Evolutionary conservation across 2,329 filamentous ascomycete genomes (phyloP), one percentile per base, ranked within the genome.

Genomic region (Tolypocladium amazonense): DNA sequence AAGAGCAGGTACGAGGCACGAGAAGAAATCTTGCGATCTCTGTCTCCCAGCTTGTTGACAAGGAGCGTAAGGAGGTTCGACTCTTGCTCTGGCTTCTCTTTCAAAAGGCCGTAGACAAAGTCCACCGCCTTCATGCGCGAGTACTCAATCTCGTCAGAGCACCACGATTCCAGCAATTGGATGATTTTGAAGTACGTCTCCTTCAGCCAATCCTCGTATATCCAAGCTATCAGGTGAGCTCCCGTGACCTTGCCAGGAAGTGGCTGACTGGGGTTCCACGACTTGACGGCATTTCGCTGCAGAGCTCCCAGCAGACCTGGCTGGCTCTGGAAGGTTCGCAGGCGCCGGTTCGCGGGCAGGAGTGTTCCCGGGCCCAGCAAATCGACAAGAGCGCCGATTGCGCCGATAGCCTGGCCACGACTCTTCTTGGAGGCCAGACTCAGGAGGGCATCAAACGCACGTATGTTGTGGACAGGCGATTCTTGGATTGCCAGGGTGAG

Each of bases 31-130:
- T 97, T 99, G 71, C 92, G 92, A 65, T 96, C 91, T 53, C 89
- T 90, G 71, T 99, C 94, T 67, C 95, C 93, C 33, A 99, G 84
- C 75, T 99, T 99, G 79, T 97, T 97, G 66, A 99, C 91, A 60
- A 99, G 77, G 59, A 99, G 79, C 58, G 93, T 87, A 62, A 99
- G 79, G 63, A 99, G 77, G 71, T 99, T 99, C 59, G 93, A 88
- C 73, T 99, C 94, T 71, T 99, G 94, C 73, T 99, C 94, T 0
- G 94, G 93, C 76, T 96, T 99, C 72, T 96, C 92, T 72, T 91
- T 94, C 62, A 99, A 78, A 45, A 99, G 79, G 63, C 93, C 92
- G 71, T 88, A 97, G 43, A 97, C 88, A 68, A 96, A 96, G 65
- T 92, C 94, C 53, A 99, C 82, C 4, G 93, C 89, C 65, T 90